Evolutionary conservation across 352 stramenopile genomes (phyloP), one percentile per base, ranked within the genome.

Genomic region (Phytopythium oedochilum): DNA sequence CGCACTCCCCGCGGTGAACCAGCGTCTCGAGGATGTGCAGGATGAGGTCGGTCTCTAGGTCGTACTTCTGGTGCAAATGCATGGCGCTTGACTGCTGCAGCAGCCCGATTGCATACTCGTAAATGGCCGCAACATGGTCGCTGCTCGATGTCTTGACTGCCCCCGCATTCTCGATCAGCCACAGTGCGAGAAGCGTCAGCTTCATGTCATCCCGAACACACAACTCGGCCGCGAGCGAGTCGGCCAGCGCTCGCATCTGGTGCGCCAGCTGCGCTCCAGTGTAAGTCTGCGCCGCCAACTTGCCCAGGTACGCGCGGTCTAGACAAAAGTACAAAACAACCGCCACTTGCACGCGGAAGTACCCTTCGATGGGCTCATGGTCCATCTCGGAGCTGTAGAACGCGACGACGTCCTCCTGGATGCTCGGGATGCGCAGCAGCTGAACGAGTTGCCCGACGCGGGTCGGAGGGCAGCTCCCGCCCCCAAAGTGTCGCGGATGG

Each of bases 131-230:
- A 26, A 87, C 75, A 39, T 92, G 76, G 40, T 88, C 77, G 0
- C 79, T 72, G 46, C 73, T 74, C 5, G 74, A 64, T 3, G 83
- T 76, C 47, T 86, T 81, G n/a, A 91, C 65, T n/a, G 78, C 75
- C 10, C 77, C 75, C 6, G 80, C 79, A 43, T 93, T 93, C 64
- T 93, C 83, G 18, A 93, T 68, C 25, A 93, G 57, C 83, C 83
- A 93, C 22, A 93, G 63, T 34, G 83, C 83, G 9, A 91, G 39
- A 28, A 93, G 66, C 32, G 77, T 93, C 55, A 86, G 60, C 58
- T 89, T 89, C 80, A 93, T 93, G 64, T 93, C 81, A 40, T 89
- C 77, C 14, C 78, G 83, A 2, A 93, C 80, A 55, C 64, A 83
- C 26, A 93, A 69, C 47, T 88, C 72, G 15, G 78, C 77, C 3